Conservation (phyloP, 208 protist genomes). For the Angomonas ambiguus region DNA sequence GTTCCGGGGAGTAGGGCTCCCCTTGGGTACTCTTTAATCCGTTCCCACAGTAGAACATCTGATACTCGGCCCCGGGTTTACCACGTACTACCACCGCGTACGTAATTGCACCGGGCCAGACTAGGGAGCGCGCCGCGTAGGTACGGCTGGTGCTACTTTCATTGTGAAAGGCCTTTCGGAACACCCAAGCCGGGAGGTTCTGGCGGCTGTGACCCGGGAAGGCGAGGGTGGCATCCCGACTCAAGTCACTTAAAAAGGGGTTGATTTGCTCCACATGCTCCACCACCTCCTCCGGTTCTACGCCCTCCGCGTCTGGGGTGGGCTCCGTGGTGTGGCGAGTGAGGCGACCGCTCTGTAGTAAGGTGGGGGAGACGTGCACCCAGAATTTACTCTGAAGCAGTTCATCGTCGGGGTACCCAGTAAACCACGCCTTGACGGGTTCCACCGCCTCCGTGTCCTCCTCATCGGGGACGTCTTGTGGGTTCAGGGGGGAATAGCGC, state of each 20-base stretch:
- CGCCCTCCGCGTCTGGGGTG: constrained; percentile 14
- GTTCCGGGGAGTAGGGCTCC: constrained; percentile 55
- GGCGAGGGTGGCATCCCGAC: constrained; percentile 56
- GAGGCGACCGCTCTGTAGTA: constrained; percentile 64
- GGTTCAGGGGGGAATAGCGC: constrained; percentile 71
- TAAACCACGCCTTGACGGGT: constrained; percentile 48
- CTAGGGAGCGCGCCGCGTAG: constrained; percentile 74
- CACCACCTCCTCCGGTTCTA: constrained; percentile 21
- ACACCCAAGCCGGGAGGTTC: constrained; percentile 76
- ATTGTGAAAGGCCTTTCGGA: constrained; percentile 78
- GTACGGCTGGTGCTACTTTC: constrained; percentile 60
- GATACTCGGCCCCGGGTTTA: constrained; percentile 55
- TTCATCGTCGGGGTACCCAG: constrained; percentile 82
- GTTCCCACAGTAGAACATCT: constrained; percentile 81
- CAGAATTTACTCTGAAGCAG: constrained; percentile 87
- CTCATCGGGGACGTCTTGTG: constrained; percentile 78
- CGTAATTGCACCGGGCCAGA: constrained; percentile 84
- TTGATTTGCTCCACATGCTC: constrained; percentile 67
- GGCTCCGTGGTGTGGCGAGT: constrained; percentile 29
- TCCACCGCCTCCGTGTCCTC: constrained; percentile 69
- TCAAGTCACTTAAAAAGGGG: constrained; percentile 78
- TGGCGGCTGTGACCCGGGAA: constrained; percentile 76
- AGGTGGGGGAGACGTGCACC: constrained; percentile 81
- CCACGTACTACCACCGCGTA: constrained; percentile 67
- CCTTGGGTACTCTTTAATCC: constrained; percentile 77